These are phyloP conservation scores for Solanum phureja DNA, from an alignment of 257 asterid genomes.

Conservation along the genomic window DNA sequence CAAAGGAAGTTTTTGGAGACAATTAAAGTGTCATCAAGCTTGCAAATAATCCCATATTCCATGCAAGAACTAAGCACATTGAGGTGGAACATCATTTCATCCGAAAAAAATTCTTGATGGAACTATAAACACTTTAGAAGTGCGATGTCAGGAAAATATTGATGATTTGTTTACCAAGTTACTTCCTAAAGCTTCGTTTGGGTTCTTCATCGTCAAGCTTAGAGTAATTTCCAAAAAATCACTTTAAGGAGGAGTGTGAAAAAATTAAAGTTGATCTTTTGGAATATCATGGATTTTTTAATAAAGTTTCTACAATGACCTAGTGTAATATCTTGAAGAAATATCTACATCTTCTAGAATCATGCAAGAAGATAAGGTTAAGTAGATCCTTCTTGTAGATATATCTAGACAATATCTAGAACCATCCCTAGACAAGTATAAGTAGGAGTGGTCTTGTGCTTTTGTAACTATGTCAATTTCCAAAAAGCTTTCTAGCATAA, in stretches of 20 bases:
- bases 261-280: not conserved
- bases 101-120: not conserved
- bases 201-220: not conserved
- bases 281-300: not conserved
- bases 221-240: not conserved
- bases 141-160: not conserved
- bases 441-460: not conserved
- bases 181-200: not conserved
- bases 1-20: not conserved
- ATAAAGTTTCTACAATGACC: not conserved
- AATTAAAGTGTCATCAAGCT: not conserved
- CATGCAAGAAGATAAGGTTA: not conserved
- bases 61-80: not conserved
- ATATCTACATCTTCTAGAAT: not conserved
- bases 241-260: not conserved
- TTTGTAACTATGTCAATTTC: not conserved
- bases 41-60: not conserved
- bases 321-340: not conserved
- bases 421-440: not conserved
- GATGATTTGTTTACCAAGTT: not conserved
- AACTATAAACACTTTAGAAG: not conserved
- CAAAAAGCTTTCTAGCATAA: not conserved
- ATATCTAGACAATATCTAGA: not conserved
- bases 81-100: not conserved
- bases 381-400: not conserved